A percentile compares a stretch with the other conserved stretches of the same genome.
Conservation (phyloP, 768 basidiomycete genomes). For the Leccinum variicolor region DNA sequence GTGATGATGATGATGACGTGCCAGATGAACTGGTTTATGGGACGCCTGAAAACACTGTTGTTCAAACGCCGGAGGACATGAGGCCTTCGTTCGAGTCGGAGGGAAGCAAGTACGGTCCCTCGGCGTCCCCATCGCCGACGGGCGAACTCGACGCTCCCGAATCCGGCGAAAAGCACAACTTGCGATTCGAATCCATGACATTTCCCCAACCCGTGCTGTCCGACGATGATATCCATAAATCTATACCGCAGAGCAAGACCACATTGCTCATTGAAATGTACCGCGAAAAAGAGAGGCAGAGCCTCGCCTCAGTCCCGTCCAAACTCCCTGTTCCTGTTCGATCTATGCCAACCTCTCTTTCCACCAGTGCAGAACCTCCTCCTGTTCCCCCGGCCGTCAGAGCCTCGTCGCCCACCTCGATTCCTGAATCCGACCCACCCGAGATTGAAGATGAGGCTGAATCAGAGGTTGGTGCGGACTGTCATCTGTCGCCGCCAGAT, state of each 20-base stretch:
- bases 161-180: slow-evolving; percentile 23
- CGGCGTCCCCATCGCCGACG: slow-evolving; percentile 24
- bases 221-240: slow-evolving; percentile 11
- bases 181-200: slow-evolving; percentile 28
- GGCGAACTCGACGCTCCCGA: slow-evolving; percentile 32
- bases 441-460: slow-evolving; percentile 28
- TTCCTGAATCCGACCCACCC: slow-evolving; percentile 22
- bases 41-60: slow-evolving; percentile 17
- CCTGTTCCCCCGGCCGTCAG: neutral
- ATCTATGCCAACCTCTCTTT: slow-evolving; percentile 5
- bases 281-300: slow-evolving; percentile 61
- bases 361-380: slow-evolving; percentile 10
- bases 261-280: slow-evolving; percentile 85
- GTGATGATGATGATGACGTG: slow-evolving; percentile 24
- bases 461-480: slow-evolving; percentile 21
- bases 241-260: slow-evolving; percentile 53
- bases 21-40: slow-evolving; percentile 35
- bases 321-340: slow-evolving; percentile 34
- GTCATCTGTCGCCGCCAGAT: slow-evolving; percentile 31
- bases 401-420: slow-evolving; percentile 14
- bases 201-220: slow-evolving; percentile 16
- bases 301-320: slow-evolving; percentile 20
- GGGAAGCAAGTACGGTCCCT: slow-evolving; percentile 32
- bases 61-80: slow-evolving; percentile 23
- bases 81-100: slow-evolving; percentile 33